Base-by-base conservation (phyloP, 768 basidiomycete species). In the Naganishia randhawae region DNA sequence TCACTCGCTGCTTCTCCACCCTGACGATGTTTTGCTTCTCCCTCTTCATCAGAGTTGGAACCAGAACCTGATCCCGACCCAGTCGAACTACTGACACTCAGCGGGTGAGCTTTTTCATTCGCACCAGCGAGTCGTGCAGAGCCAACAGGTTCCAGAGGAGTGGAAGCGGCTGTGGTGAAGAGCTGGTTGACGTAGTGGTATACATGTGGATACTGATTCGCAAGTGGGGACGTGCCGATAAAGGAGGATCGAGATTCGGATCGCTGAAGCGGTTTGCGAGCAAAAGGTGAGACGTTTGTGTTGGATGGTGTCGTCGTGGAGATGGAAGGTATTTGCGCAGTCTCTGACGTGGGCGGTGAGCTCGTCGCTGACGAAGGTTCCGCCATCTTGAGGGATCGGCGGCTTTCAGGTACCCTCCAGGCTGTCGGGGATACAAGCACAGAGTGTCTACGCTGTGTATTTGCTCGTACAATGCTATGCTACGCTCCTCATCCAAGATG, bases 151-250 rank as follows among this genome's bases (percentile, higher is more conserved):
- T 48, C 45, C n/a, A n/a, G 45, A n/a, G n/a, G n/a, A 3, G 45
- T 22, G 19, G 45, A n/a, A 48, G 45, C 9, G 25, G 68, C 57
- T 0, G 68, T 2, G 25, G 54, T 25, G 50, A 62, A 35, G 16
- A 68, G 53, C 61, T 68, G 67, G 41, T 50, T 37, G 48, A 70
- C 41, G 57, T 70, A 70, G 48, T 70, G 69, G 22, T 45, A 70
- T 3, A 70, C 19, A 27, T 70, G 69, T 25, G 69, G 69, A 39
- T 37, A 70, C 32, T 65, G 64, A 13, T 66, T 82, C 85, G 79
- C 89, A 90, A 14, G 86, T 88, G 90, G 69, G 10, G 52, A 42
- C 31, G 41, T 42, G 22, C 54, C 69, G 51, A 66, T 50, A 29
- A 57, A 39, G 33, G 39, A 22, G 27, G 50, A 61, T 39, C 50